Base-by-base conservation (phyloP, 83 land plant species). In the Diphasiastrum complanatum region DNA sequence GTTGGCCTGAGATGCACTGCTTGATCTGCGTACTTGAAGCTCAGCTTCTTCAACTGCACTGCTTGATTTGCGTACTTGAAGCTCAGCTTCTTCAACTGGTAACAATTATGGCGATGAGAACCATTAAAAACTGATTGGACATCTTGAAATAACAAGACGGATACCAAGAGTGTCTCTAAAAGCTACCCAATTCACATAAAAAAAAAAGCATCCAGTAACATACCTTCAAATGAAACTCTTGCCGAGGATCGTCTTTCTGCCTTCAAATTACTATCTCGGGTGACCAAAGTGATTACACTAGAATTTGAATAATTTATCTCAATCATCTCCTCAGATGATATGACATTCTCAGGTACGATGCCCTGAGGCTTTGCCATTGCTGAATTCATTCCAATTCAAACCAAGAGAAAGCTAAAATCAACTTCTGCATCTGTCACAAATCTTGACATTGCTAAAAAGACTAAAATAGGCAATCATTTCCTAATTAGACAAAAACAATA, bases 11-110 rank as follows among this genome's bases (percentile, higher is more conserved):
- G 54, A 25, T 34, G 65, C 52, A 37, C 73, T 70, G 64, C 77
- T 72, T 67, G 69, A 71, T 54, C 74, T 48, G 6, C 51, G 47
- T 25, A 78, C 30, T n/a, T 52, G 48, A 73, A 76, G 69, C 63
- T 78, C 85, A 30, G 59, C 81, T 81, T 41, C 23, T 4, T 3
- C 36, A 74, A 30, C 16, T 58, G 47, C 26, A 49, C 19, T 12
- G 45, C 47, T 24, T 3, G 19, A 10, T 60, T 30, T 60, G n/a
- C n/a, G n/a, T n/a, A n/a, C n/a, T n/a, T n/a, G n/a, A n/a, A n/a
- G n/a, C n/a, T n/a, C n/a, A 38, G n/a, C n/a, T n/a, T 38, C 8
- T 38, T 8, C 14, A 38, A 38, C 43, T 38, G 43, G 12, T 38
- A 14, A 8, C 8, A 38, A 38, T 38, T 38, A 14, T 38, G 14